Percentiles rank a stretch among this genome's conserved stretches.
Conservation (phyloP, 352 stramenopile species). For the Stramenopiles sp. region DNA sequence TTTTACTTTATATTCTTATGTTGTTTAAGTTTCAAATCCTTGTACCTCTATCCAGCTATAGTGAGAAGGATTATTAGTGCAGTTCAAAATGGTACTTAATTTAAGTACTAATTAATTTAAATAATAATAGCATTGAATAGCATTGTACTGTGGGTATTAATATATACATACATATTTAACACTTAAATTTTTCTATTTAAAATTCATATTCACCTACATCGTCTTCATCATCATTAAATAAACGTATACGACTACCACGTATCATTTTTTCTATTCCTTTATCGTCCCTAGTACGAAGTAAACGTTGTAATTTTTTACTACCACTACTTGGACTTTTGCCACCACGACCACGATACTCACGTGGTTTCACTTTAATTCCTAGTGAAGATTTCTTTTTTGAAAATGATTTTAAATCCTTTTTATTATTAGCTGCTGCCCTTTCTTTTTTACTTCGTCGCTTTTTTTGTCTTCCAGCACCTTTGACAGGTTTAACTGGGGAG, state of each 20-base stretch:
- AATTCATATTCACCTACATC: too few relatives aligned
- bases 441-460: background rate
- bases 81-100: too few relatives aligned
- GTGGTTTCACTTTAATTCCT: background rate
- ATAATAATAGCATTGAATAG: too few relatives aligned
- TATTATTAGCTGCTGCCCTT: too few relatives aligned
- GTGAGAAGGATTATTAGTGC: too few relatives aligned
- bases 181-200: too few relatives aligned
- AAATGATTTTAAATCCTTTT: background rate
- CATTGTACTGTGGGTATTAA: too few relatives aligned
- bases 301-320: background rate
- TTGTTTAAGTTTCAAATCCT: too few relatives aligned
- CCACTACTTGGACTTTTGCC: background rate
- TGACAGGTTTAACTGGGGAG: background rate
- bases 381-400: background rate
- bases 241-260: background rate
- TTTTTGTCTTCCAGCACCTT: background rate
- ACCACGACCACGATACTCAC: background rate
- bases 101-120: too few relatives aligned
- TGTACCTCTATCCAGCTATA: too few relatives aligned
- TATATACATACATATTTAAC: too few relatives aligned
- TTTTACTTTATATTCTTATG: too few relatives aligned
- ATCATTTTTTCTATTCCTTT: background rate
- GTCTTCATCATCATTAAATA: background rate
- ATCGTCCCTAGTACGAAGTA: background rate